phyloP scores from a whole-genome alignment of 768 basidiomycete genomes.

The Coprinellus aureogranulatus region DNA sequence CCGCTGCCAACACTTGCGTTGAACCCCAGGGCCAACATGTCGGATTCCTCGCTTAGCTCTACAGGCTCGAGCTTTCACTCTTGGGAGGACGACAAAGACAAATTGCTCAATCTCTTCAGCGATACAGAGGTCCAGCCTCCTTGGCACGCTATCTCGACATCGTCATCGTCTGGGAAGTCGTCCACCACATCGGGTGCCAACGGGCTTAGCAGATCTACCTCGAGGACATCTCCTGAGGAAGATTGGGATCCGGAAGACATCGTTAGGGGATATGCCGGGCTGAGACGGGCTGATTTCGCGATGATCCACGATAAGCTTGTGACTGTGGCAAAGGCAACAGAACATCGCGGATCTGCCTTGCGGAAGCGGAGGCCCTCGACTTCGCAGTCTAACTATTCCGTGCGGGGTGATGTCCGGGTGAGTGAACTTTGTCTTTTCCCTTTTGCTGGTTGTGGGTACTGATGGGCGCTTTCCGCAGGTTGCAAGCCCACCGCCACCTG shows the following conservation, averaged over 20 bases:
- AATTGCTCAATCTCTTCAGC: slow-evolving; percentile 51
- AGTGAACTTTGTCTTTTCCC: slow-evolving; percentile 18
- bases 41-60: slow-evolving; percentile 76
- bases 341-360: slow-evolving; percentile 47
- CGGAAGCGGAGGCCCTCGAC: slow-evolving; percentile 75
- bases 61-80: slow-evolving; percentile 86
- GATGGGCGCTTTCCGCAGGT: slow-evolving; percentile 38
- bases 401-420: slow-evolving; percentile 44
- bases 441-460: background rate
- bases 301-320: slow-evolving; percentile 77
- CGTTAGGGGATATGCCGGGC: slow-evolving; percentile 61
- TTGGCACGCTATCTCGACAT: slow-evolving; percentile 65
- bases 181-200: slow-evolving; percentile 44
- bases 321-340: slow-evolving; percentile 55
- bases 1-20: slow-evolving; percentile 61
- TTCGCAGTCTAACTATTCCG: slow-evolving; percentile 76
- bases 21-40: slow-evolving; percentile 70
- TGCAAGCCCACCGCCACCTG: slow-evolving; percentile 52
- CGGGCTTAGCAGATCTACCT: slow-evolving; percentile 17
- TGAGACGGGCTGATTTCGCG: slow-evolving; percentile 67
- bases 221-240: slow-evolving; percentile 45
- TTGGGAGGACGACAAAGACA: slow-evolving; percentile 64
- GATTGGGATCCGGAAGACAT: slow-evolving; percentile 64
- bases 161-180: slow-evolving; percentile 33
- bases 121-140: slow-evolving; percentile 49